These are phyloP conservation scores for Leccinum disarticulatum DNA, from an alignment of 768 basidiomycete genomes.

Conservation along the genomic window DNA sequence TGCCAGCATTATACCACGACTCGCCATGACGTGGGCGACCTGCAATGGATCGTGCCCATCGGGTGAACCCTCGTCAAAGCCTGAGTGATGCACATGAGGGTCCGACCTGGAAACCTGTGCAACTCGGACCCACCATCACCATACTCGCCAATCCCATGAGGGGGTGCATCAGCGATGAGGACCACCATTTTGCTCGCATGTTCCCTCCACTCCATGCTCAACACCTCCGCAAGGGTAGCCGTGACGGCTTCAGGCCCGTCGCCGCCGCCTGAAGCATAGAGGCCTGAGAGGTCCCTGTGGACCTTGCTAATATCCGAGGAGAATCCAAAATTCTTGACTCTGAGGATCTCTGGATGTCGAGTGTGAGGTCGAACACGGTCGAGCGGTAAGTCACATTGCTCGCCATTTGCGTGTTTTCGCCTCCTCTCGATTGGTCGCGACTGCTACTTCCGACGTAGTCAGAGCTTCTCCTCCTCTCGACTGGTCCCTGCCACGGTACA, in stretches of 20 bases:
- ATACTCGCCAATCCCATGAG: constrained; percentile 96
- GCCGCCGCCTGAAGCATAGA: constrained; percentile 89
- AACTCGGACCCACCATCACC: constrained; percentile 72
- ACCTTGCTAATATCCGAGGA: constrained; percentile 88
- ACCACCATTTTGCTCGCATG: constrained; percentile 94
- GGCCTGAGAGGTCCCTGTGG: constrained; percentile 74
- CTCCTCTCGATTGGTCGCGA: no score
- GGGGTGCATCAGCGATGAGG: constrained; percentile 95
- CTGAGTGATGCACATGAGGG: constrained; percentile 40
- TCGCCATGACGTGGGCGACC: constrained; percentile 84
- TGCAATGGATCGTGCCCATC: constrained; percentile 91
- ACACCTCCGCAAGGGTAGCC: constrained; percentile 81
- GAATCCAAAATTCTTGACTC: constrained; percentile 89
- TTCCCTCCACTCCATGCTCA: constrained; percentile 89
- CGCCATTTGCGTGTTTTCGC: no score
- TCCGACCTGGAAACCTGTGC: constrained; percentile 3
- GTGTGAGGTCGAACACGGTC: no score
- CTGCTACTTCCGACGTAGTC: no score
- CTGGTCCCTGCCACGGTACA: no score
- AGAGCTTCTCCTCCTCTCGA: no score
- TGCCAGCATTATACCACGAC: constrained; percentile 86
- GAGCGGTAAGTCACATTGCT: no score
- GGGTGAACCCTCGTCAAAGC: constrained; percentile 92
- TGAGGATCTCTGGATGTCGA: no score
- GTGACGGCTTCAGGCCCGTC: constrained; percentile 98